Percentiles rank a stretch among this genome's conserved stretches.
Conservation (phyloP, 1,139 yeast genomes). For the Pichia sp. region DNA sequence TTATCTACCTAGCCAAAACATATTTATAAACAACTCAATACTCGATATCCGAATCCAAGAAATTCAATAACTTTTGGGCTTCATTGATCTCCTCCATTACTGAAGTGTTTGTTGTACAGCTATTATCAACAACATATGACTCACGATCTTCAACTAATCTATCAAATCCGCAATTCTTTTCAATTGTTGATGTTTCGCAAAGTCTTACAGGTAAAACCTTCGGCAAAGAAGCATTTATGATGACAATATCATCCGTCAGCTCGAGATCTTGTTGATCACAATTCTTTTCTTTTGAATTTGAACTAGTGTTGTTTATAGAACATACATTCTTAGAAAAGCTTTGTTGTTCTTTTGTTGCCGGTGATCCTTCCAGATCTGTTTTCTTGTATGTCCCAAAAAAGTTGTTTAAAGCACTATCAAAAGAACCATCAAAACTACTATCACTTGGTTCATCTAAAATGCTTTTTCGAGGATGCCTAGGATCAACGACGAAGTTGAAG, state of each 20-base stretch:
- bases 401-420: constrained; percentile 10
- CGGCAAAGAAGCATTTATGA: constrained; percentile 3
- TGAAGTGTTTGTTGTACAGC: neutral
- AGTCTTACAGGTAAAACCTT: neutral
- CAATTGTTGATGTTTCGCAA: too few relatives aligned
- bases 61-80: neutral
- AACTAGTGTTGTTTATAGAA: too few relatives aligned
- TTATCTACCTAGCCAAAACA: constrained; percentile 30
- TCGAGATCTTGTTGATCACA: too few relatives aligned
- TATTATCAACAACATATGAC: neutral
- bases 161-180: too few relatives aligned
- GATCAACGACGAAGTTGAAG: neutral
- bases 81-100: neutral
- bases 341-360: too few relatives aligned
- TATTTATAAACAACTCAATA: constrained; percentile 14
- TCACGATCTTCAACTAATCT: neutral
- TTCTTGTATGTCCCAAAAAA: neutral
- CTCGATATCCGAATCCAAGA: constrained; percentile 21
- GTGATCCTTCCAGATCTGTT: neutral
- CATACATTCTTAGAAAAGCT: too few relatives aligned
- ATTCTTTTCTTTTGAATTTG: too few relatives aligned
- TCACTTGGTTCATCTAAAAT: constrained; percentile 8
- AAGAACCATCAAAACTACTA: constrained; percentile 7
- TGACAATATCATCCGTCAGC: constrained; percentile 6
- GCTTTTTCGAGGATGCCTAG: neutral